phyloP scores from a whole-genome alignment of 257 asterid genomes.

The Salvia rosmarinus region DNA sequence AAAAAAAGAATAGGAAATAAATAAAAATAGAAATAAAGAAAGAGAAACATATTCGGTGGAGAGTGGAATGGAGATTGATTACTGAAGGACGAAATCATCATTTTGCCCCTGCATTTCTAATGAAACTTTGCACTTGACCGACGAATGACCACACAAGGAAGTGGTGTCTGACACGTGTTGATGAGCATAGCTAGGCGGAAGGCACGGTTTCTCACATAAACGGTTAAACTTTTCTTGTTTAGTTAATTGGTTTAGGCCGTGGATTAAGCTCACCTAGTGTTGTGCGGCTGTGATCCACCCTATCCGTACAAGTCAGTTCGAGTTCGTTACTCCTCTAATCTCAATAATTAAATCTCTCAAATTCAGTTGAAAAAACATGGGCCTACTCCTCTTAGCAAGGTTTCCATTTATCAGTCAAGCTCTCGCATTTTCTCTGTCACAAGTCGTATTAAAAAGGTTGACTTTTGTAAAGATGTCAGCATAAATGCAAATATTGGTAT shows the following conservation, averaged over 20 bases:
- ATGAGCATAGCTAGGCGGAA: not conserved
- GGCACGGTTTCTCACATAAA: not conserved
- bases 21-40: not conserved
- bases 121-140: not conserved
- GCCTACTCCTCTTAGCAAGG: not conserved
- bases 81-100: not conserved
- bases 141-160: not conserved
- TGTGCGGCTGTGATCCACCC: slow-evolving; percentile 11
- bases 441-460: not conserved
- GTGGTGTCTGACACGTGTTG: not conserved
- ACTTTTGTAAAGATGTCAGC: no score
- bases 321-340: slow-evolving; percentile 5
- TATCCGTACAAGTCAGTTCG: not conserved
- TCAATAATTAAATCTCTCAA: not conserved
- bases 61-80: not conserved
- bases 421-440: not conserved
- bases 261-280: not conserved
- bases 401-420: not conserved
- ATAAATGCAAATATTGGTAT: no score
- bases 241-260: not conserved
- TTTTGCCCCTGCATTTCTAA: not conserved
- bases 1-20: not conserved
- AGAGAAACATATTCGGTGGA: not conserved
- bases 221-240: not conserved
- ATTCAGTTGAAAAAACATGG: not conserved